Evolutionary conservation across 2,329 filamentous ascomycete species (phyloP).

Genomic region (Colletotrichum euphorbiae): DNA sequence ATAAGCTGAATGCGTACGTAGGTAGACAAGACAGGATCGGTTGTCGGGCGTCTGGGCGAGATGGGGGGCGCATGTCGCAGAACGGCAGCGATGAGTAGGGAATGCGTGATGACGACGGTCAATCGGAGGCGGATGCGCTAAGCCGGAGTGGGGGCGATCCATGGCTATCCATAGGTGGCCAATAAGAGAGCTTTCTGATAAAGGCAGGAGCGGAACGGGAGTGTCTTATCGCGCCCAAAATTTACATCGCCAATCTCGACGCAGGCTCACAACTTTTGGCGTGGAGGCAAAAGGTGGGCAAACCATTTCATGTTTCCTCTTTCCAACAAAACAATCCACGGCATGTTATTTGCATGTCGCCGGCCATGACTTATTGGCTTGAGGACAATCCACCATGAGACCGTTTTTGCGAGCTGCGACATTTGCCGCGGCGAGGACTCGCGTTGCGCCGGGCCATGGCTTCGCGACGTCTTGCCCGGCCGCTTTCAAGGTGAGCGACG

Average conservation of each 20-base stretch:
- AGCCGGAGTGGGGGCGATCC: slow-evolving; percentile 25
- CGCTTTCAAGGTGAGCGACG: slow-evolving; percentile 29
- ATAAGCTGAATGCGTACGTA: slow-evolving; percentile 18
- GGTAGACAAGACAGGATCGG: slow-evolving; percentile 2
- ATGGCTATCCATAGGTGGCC: neutral
- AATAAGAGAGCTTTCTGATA: slow-evolving; percentile 22
- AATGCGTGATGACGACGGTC: slow-evolving; percentile 39
- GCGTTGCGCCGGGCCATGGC: slow-evolving; percentile 29
- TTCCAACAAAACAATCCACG: neutral
- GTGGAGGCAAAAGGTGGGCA: slow-evolving; percentile 21
- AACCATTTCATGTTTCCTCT: neutral
- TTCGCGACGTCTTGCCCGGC: slow-evolving; percentile 33
- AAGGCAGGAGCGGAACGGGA: slow-evolving; percentile 11
- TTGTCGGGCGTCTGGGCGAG: slow-evolving; percentile 1
- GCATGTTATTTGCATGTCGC: slow-evolving; percentile 19
- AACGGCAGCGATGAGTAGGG: slow-evolving; percentile 5
- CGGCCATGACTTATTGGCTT: slow-evolving; percentile 26
- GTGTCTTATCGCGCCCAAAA: slow-evolving; percentile 38
- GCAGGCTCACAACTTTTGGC: slow-evolving; percentile 7
- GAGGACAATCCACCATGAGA: slow-evolving; percentile 35
- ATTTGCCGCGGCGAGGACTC: slow-evolving; percentile 22
- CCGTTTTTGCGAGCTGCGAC: slow-evolving; percentile 28
- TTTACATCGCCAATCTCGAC: slow-evolving; percentile 13
- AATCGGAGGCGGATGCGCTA: slow-evolving; percentile 36
- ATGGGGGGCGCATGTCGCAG: slow-evolving; percentile 33